Conservation (phyloP, 176 grass and related monocot species). For the Dendrocalamus sinicus region DNA sequence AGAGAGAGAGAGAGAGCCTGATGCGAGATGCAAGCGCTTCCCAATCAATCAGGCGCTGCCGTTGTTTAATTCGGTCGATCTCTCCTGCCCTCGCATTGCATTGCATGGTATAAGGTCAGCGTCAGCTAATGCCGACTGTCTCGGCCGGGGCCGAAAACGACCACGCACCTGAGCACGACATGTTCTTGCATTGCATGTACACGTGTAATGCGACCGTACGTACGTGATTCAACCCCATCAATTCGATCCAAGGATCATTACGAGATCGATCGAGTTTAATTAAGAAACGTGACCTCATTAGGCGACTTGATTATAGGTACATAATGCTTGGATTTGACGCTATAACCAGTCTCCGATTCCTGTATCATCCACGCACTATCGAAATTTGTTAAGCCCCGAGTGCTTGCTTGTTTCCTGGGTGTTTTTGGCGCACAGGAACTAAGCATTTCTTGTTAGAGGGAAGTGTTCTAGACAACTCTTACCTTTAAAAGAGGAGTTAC, state of each 20-base stretch:
- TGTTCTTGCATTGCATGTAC: background rate
- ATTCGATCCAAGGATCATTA: too few relatives aligned
- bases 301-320: background rate
- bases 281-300: background rate
- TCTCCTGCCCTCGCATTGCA: background rate
- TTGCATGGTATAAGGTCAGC: slow-evolving; percentile 32
- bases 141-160: slow-evolving; percentile 31
- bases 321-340: background rate
- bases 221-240: background rate
- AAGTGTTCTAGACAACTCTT: background rate
- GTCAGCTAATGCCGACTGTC: slow-evolving; percentile 16
- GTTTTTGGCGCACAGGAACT: too few relatives aligned
- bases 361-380: background rate
- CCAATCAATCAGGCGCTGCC: slow-evolving; percentile 1
- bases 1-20: background rate
- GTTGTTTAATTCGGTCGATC: background rate
- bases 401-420: too few relatives aligned
- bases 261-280: background rate
- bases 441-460: background rate
- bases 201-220: background rate
- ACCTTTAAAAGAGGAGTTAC: too few relatives aligned
- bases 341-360: background rate
- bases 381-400: too few relatives aligned
- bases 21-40: background rate
- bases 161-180: slow-evolving; percentile 25